Percentiles rank a stretch among this genome's conserved stretches.
Evolutionary conservation across 495 filamentous ascomycete genomes (phyloP).

Genomic region (Melanomma pulvis-pyrius): DNA sequence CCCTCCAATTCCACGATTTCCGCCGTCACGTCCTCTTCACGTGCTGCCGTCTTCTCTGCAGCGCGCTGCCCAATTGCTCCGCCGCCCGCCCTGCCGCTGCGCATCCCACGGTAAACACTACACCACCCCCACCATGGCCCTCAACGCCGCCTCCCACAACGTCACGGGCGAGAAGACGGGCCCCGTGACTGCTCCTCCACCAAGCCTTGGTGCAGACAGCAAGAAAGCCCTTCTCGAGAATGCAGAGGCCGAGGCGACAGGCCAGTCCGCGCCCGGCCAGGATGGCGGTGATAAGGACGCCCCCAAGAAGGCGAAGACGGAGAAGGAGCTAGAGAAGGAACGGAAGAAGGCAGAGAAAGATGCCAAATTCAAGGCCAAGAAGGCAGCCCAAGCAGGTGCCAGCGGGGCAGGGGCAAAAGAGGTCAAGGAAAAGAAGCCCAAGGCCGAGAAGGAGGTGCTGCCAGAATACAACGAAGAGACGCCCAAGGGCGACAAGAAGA

Average conservation of each 20-base stretch:
- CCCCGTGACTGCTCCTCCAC: slow-evolving; percentile 35
- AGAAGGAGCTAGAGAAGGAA: slow-evolving; percentile 57
- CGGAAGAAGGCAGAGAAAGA: slow-evolving; percentile 63
- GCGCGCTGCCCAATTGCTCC: neutral
- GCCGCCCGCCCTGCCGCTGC: neutral
- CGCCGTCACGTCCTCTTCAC: neutral
- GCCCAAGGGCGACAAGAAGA: slow-evolving; percentile 48
- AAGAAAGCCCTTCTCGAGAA: slow-evolving; percentile 39
- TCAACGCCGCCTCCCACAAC: slow-evolving; percentile 41
- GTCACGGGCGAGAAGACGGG: slow-evolving; percentile 41
- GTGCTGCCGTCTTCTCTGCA: neutral
- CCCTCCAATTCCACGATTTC: neutral
- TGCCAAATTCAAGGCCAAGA: slow-evolving; percentile 63
- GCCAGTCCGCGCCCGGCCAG: slow-evolving; percentile 43
- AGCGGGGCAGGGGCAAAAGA: slow-evolving; percentile 36
- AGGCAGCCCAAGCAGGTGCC: slow-evolving; percentile 52
- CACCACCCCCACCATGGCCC: slow-evolving; percentile 33
- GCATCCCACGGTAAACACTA: slow-evolving; percentile 6
- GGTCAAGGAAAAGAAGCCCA: slow-evolving; percentile 57
- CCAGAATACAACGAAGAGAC: slow-evolving; percentile 48
- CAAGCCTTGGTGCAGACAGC: slow-evolving; percentile 28
- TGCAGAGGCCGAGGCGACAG: slow-evolving; percentile 43
- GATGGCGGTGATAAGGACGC: slow-evolving; percentile 46
- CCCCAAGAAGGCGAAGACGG: slow-evolving; percentile 48
- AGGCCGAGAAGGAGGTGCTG: slow-evolving; percentile 41